Evolutionary conservation across 1,284 basidiomycete species (phyloP).

Genomic region (Pseudozyma hubeiensis): DNA sequence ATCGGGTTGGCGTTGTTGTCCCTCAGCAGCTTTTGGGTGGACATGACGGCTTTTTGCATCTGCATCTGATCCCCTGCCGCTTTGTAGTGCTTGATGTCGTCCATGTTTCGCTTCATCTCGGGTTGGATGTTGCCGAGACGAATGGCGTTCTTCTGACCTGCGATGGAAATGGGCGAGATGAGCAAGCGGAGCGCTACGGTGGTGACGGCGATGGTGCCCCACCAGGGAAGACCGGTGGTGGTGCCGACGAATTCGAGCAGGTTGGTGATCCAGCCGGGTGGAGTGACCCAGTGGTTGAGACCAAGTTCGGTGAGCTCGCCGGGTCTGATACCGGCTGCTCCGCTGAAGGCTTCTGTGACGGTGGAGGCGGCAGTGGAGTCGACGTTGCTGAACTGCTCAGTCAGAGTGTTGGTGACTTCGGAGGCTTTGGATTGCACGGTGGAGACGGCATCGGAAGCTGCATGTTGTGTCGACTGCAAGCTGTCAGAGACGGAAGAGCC

Average conservation of each 20-base stretch:
- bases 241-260: slow-evolving; percentile 80
- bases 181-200: slow-evolving; percentile 78
- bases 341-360: slow-evolving; percentile 37
- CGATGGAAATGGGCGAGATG: slow-evolving; percentile 79
- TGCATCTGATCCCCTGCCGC: slow-evolving; percentile 73
- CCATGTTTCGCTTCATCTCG: slow-evolving; percentile 74
- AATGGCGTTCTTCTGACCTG: slow-evolving; percentile 77
- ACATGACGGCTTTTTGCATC: slow-evolving; percentile 74
- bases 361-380: slow-evolving; percentile 37
- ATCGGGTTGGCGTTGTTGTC: slow-evolving; percentile 79
- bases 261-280: slow-evolving; percentile 74
- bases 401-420: slow-evolving; percentile 9
- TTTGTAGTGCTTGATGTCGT: slow-evolving; percentile 72
- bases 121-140: slow-evolving; percentile 78
- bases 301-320: slow-evolving; percentile 84
- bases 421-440: slow-evolving; percentile 26
- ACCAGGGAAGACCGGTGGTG: slow-evolving; percentile 73
- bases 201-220: slow-evolving; percentile 75
- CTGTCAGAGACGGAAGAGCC: slow-evolving; percentile 9
- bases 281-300: slow-evolving; percentile 73
- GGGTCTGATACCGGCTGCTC: slow-evolving; percentile 72
- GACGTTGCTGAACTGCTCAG: slow-evolving; percentile 32
- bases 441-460: slow-evolving; percentile 23
- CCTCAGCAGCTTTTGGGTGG: slow-evolving; percentile 77
- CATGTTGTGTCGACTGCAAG: slow-evolving; percentile 9